phyloP scores from a whole-genome alignment of 164 flowering plant genomes.

The Litsea cubeba region DNA sequence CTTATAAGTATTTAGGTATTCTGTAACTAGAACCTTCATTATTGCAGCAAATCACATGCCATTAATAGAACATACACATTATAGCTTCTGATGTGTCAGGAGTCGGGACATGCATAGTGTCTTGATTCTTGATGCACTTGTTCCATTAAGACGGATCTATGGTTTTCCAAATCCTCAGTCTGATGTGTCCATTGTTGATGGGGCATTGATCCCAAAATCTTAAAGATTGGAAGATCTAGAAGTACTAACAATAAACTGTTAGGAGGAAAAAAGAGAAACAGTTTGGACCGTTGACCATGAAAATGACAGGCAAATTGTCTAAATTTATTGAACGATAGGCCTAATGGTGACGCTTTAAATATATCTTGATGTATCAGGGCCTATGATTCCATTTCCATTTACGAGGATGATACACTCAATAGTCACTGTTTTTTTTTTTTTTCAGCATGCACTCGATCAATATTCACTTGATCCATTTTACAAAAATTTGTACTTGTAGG shows the following conservation, averaged over 20 bases:
- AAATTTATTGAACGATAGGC: no score
- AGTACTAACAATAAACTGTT: no score
- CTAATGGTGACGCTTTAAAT: background rate
- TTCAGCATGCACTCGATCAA: background rate
- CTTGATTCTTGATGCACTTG: background rate
- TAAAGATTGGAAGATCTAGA: background rate
- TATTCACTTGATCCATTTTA: background rate
- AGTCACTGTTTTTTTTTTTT: background rate
- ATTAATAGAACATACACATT: background rate
- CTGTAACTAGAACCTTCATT: background rate
- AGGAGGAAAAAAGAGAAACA: no score
- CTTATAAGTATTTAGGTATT: background rate
- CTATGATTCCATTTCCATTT: background rate
- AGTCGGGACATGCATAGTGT: background rate
- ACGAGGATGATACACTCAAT: background rate
- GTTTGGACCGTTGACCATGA: background rate
- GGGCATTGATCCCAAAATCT: background rate
- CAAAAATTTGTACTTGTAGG: conserved; percentile 38
- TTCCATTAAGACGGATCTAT: no score
- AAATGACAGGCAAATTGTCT: no score
- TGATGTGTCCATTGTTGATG: background rate
- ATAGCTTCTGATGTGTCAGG: background rate
- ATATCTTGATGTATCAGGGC: background rate
- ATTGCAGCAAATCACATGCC: background rate
- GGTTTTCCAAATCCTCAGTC: background rate